Conservation (phyloP, 805 yeast genomes). For the Ogataea methanolica region DNA sequence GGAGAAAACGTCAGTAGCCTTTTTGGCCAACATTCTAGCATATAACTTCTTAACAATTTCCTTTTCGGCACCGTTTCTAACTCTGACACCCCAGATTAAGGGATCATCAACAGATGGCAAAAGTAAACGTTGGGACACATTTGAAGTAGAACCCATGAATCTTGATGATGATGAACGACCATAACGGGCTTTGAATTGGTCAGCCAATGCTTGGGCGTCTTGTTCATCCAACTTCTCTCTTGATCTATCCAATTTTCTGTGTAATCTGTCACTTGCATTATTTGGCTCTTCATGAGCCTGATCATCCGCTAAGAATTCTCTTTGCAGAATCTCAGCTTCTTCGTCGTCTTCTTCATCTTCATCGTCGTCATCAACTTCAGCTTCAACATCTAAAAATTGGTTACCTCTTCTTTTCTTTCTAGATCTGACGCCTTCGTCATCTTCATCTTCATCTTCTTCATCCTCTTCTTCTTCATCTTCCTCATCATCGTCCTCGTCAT, state of each 20-base stretch:
- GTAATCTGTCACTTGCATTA: constrained; percentile 60
- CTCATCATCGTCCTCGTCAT: constrained; percentile 24
- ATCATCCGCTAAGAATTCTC: constrained; percentile 77
- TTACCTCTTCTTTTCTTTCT: constrained; percentile 55
- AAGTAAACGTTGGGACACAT: constrained; percentile 88
- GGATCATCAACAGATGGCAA: constrained; percentile 97
- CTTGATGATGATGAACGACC: constrained; percentile 79
- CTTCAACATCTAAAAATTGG: constrained; percentile 96
- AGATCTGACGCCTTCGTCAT: constrained; percentile 49
- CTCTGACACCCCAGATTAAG: constrained; percentile 90
- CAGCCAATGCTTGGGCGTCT: constrained; percentile 93
- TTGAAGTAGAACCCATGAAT: constrained; percentile 78
- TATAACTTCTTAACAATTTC: constrained; percentile 79
- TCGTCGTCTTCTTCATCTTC: constrained; percentile 93
- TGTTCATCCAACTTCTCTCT: constrained; percentile 85
- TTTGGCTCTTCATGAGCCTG: constrained; percentile 54
- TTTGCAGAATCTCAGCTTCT: constrained; percentile 83
- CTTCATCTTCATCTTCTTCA: constrained; percentile 48
- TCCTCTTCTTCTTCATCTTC: constrained; percentile 30
- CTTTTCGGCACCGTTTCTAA: constrained; percentile 90
- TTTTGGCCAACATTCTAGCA: constrained; percentile 78
- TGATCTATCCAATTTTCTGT: constrained; percentile 81
- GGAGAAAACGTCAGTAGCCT: constrained; percentile 75
- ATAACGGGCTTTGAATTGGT: constrained; percentile 85
- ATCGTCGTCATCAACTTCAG: constrained; percentile 97